Evolutionary conservation across 306 rosid species (phyloP).

Genomic region (Cucurbita argyrosperma): DNA sequence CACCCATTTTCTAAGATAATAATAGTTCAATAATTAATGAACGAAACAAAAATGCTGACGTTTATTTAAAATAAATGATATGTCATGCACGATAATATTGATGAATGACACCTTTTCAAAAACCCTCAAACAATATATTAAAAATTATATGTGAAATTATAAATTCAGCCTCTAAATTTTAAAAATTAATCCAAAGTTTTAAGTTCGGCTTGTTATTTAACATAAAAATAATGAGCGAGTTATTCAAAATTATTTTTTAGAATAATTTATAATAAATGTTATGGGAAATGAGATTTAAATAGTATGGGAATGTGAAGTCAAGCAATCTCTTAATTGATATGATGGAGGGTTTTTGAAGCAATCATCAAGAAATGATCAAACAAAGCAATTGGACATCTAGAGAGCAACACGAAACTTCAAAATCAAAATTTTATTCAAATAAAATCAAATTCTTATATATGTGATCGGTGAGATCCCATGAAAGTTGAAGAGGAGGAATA

Average conservation of each 20-base stretch:
- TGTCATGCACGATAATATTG: not conserved
- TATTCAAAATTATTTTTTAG: too few species aligned
- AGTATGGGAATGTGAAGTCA: too few species aligned
- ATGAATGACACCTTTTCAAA: not conserved
- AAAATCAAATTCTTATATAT: not conserved
- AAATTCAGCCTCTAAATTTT: too few species aligned
- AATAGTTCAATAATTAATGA: not conserved
- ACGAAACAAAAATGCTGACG: not conserved
- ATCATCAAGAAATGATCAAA: not conserved
- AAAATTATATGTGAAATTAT: not conserved
- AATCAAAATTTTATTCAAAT: not conserved
- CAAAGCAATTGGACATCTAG: not conserved
- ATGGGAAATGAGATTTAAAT: too few species aligned
- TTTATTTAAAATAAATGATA: not conserved
- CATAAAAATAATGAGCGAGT: too few species aligned
- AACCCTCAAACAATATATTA: not conserved
- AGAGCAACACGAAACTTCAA: not conserved
- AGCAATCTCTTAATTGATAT: not conserved
- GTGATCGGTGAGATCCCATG: too few species aligned
- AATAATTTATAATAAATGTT: too few species aligned
- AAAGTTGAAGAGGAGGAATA: too few species aligned
- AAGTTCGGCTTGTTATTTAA: too few species aligned
- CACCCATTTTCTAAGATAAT: not conserved
- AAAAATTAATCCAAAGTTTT: too few species aligned
- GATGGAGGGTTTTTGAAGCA: not conserved